Conservation (phyloP, 345 rosid species). For the Salix brachista region DNA sequence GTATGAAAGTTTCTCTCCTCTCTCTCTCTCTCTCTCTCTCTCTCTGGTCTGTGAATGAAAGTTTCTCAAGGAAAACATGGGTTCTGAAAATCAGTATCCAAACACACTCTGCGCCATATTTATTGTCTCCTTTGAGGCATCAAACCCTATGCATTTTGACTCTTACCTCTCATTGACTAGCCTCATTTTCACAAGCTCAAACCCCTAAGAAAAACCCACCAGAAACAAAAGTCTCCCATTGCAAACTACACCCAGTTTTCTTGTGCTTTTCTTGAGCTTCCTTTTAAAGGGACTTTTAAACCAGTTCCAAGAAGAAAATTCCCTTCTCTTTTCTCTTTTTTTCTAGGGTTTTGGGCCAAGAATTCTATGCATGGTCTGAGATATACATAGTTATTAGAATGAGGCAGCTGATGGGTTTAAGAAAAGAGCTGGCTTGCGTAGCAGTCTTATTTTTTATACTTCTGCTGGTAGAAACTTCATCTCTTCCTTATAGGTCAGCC, state of each 20-base stretch:
- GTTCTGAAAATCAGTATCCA: constrained; percentile 6
- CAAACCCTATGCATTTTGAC: constrained; percentile 39
- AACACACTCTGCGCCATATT: constrained; percentile 19
- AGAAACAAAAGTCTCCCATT: neutral
- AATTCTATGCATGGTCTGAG: constrained; percentile 19
- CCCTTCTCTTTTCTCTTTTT: neutral
- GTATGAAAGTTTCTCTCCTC: constrained; percentile 1
- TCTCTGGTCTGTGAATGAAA: neutral
- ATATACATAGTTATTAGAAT: neutral
- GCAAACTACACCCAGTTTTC: constrained; percentile 1
- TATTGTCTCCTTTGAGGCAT: constrained; percentile 19
- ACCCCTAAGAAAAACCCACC: constrained; percentile 22
- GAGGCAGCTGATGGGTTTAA: constrained; percentile 23
- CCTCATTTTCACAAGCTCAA: constrained; percentile 27
- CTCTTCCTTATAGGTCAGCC: constrained; percentile 19
- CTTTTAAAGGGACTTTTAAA: neutral
- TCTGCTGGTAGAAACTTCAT: constrained; percentile 28
- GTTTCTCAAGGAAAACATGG: constrained; percentile 7
- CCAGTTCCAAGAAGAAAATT: constrained; percentile 9
- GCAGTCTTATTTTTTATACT: constrained; percentile 34
- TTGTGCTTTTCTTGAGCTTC: neutral
- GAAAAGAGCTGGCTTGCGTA: constrained; percentile 24
- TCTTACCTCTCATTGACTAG: constrained; percentile 32
- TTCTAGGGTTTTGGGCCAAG: constrained; percentile 12
- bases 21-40: neutral